Conservation (phyloP, 768 basidiomycete species). For the Mycena rebaudengoi region DNA sequence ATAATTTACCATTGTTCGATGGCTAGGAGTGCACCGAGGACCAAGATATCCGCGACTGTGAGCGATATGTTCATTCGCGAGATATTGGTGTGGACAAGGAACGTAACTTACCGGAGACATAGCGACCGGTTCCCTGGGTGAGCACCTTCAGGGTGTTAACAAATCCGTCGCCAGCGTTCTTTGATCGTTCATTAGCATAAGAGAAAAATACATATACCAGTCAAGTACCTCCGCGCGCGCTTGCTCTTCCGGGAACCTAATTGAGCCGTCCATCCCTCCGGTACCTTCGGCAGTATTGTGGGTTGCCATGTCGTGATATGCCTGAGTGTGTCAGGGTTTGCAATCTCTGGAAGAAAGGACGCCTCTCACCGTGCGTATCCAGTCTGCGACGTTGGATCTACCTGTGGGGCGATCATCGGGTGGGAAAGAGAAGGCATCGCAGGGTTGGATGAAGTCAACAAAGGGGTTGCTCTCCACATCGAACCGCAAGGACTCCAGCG, state of each 20-base stretch:
- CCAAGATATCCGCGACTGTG: conserved; percentile 7
- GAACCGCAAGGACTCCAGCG: not conserved
- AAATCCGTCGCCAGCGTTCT: conserved; percentile 12
- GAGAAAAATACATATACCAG: not conserved
- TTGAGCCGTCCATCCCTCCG: conserved; percentile 37
- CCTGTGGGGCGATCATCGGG: not conserved
- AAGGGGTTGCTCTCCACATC: not conserved
- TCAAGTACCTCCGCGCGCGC: conserved; percentile 3
- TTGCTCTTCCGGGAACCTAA: conserved; percentile 29
- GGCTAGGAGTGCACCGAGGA: conserved; percentile 10
- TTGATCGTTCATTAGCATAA: not conserved
- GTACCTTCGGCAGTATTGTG: conserved; percentile 30
- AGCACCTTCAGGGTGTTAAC: not conserved
- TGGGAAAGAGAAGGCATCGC: not conserved
- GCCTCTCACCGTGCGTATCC: conserved; percentile 10
- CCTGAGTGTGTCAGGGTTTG: conserved; percentile 9
- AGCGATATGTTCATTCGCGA: not conserved
- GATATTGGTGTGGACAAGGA: not conserved
- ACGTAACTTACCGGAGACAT: not conserved
- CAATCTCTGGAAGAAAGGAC: not conserved
- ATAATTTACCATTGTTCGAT: conserved; percentile 7
- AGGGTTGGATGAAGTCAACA: conserved; percentile 1
- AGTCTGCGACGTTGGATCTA: conserved; percentile 8
- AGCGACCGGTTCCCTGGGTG: not conserved
- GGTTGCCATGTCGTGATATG: conserved; percentile 37